phyloP scores from a whole-genome alignment of 2,329 filamentous ascomycete species.

The Penicillium sp. region DNA sequence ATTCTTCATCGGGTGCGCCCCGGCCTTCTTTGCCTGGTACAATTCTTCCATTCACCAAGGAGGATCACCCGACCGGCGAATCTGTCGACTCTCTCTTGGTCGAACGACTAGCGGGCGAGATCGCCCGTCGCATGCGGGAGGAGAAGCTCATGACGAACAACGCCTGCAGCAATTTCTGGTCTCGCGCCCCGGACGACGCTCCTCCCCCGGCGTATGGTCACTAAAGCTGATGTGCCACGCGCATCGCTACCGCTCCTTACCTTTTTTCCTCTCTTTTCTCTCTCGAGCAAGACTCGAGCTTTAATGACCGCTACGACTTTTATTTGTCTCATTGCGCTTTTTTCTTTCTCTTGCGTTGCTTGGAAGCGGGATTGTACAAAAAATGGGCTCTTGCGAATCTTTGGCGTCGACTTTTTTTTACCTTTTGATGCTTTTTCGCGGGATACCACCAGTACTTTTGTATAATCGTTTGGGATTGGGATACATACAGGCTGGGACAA shows the following conservation, averaged over 20 bases:
- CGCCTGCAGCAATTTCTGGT: conserved; percentile 41
- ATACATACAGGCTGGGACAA: conserved; percentile 22
- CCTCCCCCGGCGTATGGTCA: conserved; percentile 51
- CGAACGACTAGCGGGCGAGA: conserved; percentile 82
- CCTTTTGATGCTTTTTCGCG: conserved; percentile 23
- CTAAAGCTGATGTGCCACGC: conserved; percentile 23
- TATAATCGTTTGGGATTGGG: conserved; percentile 28
- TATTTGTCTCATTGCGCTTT: conserved; percentile 12
- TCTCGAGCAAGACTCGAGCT: conserved; percentile 17
- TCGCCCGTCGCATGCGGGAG: conserved; percentile 80
- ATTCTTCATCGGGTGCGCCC: conserved; percentile 24
- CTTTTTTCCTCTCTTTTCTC: conserved; percentile 6
- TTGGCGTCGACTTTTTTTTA: conserved; percentile 27
- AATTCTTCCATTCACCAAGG: conserved; percentile 39
- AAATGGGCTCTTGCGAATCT: conserved; percentile 25
- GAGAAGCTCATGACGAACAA: conserved; percentile 62
- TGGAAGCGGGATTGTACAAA: conserved; percentile 34
- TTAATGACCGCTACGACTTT: conserved; percentile 28
- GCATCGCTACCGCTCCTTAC: background rate
- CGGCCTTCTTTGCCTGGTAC: conserved; percentile 35
- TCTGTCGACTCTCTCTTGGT: conserved; percentile 52
- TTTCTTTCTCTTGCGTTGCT: conserved; percentile 15
- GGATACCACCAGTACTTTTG: conserved; percentile 36
- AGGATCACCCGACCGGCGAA: conserved; percentile 31
- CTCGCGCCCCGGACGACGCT: conserved; percentile 39